Evolutionary conservation across 2,329 filamentous ascomycete species (phyloP).

Genomic region (Colletotrichum spaethianum): DNA sequence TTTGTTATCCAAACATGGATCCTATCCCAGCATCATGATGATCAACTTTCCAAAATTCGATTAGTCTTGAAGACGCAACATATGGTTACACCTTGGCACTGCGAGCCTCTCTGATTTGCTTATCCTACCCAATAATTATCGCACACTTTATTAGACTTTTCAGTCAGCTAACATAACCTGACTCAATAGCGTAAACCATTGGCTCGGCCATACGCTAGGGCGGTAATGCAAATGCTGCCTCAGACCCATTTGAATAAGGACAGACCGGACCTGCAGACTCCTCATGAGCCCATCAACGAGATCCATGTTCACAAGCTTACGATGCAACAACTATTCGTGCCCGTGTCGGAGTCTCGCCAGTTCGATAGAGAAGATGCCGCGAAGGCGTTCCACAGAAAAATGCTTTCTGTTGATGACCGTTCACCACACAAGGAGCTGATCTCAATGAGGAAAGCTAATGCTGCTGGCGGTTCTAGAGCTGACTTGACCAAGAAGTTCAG

Average conservation of each 20-base stretch:
- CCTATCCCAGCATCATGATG: conserved; percentile 61
- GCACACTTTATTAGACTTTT: conserved; percentile 4
- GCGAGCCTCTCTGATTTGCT: conserved; percentile 78
- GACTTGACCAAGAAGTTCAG: conserved; percentile 59
- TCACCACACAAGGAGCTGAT: conserved; percentile 76
- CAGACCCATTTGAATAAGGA: conserved; percentile 67
- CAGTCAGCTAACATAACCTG: conserved; percentile 43
- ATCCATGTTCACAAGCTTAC: conserved; percentile 74
- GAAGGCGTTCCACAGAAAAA: conserved; percentile 71
- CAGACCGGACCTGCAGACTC: conserved; percentile 31
- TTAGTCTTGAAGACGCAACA: conserved; percentile 99
- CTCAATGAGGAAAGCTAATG: conserved; percentile 64
- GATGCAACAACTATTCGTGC: conserved; percentile 75
- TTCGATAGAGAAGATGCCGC: conserved; percentile 78
- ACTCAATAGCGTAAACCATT: conserved; percentile 78
- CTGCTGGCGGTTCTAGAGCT: conserved; percentile 52
- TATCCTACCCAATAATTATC: neutral
- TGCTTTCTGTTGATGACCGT: conserved; percentile 73
- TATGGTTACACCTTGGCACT: conserved; percentile 90
- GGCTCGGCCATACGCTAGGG: conserved; percentile 81
- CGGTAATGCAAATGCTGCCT: conserved; percentile 86
- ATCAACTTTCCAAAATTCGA: conserved; percentile 82
- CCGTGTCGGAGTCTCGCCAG: conserved; percentile 73
- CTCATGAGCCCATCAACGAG: conserved; percentile 76
- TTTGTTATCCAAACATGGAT: conserved; percentile 5